Conservation (phyloP, 768 basidiomycete genomes). For the Hygrocybe punicea region DNA sequence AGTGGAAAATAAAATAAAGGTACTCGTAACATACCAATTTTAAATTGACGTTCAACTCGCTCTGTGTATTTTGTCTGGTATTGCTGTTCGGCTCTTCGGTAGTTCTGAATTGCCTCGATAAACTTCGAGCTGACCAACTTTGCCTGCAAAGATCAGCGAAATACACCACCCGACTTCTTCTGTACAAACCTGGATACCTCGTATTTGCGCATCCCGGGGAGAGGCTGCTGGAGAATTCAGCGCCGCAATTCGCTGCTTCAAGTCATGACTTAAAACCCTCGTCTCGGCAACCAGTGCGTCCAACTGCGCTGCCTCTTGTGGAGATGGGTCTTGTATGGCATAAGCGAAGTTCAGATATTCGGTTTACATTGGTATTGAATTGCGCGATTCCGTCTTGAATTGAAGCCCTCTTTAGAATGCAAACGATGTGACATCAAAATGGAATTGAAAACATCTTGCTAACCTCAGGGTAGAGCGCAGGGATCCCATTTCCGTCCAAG, state of each 20-base stretch:
- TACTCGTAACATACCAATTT: slow-evolving; percentile 58
- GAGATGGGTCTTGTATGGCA: slow-evolving; percentile 65
- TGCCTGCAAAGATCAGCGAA: slow-evolving; percentile 38
- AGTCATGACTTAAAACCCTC: slow-evolving; percentile 58
- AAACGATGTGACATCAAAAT: no score
- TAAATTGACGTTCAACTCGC: slow-evolving; percentile 80
- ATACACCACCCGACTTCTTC: slow-evolving; percentile 7
- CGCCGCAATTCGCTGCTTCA: slow-evolving; percentile 71
- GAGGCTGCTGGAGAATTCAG: slow-evolving; percentile 64
- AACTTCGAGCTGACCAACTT: slow-evolving; percentile 70
- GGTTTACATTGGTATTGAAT: slow-evolving; percentile 66
- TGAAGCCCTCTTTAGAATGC: slow-evolving; percentile 62
- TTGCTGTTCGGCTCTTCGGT: slow-evolving; percentile 77
- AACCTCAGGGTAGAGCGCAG: no score
- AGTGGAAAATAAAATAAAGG: neutral
- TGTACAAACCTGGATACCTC: slow-evolving; percentile 63
- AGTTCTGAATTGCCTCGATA: slow-evolving; percentile 79
- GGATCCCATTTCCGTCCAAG: no score
- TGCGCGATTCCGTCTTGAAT: slow-evolving; percentile 66
- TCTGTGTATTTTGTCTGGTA: slow-evolving; percentile 76
- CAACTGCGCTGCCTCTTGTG: slow-evolving; percentile 58
- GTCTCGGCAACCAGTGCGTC: slow-evolving; percentile 71
- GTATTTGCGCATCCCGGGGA: slow-evolving; percentile 65
- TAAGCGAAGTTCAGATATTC: slow-evolving; percentile 73
- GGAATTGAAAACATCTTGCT: no score